Evolutionary conservation across 352 stramenopile genomes (phyloP).

Genomic region (Pythium rishiriense): DNA sequence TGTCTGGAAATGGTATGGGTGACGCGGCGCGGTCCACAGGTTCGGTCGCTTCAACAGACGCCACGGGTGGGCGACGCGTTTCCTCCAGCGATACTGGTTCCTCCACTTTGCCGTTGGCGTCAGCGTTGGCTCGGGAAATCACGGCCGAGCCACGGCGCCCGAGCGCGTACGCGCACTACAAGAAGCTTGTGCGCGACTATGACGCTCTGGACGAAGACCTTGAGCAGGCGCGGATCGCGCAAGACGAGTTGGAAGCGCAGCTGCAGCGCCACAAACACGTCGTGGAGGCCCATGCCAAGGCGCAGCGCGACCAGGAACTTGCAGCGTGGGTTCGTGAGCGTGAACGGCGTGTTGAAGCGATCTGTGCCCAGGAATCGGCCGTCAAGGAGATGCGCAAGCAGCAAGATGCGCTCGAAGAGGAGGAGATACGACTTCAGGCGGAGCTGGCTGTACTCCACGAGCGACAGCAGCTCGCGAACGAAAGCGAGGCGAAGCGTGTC

Average conservation of each 20-base stretch:
- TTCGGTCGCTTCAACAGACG: too few relatives aligned
- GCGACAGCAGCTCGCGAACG: conserved; percentile 35
- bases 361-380: conserved; percentile 30
- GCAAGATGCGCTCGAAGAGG: conserved; percentile 32
- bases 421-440: conserved; percentile 43
- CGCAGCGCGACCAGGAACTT: conserved; percentile 29
- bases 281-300: conserved; percentile 5
- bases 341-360: conserved; percentile 35
- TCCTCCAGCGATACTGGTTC: too few relatives aligned
- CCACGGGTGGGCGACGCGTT: too few relatives aligned
- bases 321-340: conserved; percentile 43
- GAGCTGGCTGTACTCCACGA: conserved; percentile 55
- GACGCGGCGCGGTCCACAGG: too few relatives aligned
- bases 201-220: conserved; percentile 47
- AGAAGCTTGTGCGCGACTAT: conserved; percentile 53
- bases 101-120: not conserved
- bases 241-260: conserved; percentile 32
- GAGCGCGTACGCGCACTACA: conserved; percentile 54
- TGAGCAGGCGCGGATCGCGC: conserved; percentile 27
- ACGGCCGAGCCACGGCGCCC: not conserved
- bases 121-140: conserved; percentile 1
- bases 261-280: conserved; percentile 17
- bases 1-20: not conserved
- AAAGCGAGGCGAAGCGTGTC: conserved; percentile 41
- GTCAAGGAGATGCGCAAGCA: conserved; percentile 32